Percentiles rank a stretch among this genome's conserved stretches.
Conservation (phyloP, 345 rosid genomes). For the Acer negundo region DNA sequence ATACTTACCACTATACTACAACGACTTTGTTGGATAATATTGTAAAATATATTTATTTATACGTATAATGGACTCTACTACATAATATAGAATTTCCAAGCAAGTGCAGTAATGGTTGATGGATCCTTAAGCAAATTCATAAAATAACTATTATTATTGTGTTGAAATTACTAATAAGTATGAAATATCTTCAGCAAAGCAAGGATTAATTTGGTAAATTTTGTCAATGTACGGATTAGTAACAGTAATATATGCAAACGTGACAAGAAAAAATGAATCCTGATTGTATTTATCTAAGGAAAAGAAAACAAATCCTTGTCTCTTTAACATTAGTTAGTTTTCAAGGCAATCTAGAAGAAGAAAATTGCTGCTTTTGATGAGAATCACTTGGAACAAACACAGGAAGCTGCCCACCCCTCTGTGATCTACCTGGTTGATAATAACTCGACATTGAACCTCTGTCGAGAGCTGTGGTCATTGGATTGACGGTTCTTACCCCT, state of each 20-base stretch:
- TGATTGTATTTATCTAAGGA: conserved; percentile 12
- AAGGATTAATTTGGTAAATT: not conserved
- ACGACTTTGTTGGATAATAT: conserved; percentile 20
- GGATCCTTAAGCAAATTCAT: no score
- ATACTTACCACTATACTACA: conserved; percentile 75
- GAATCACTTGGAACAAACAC: conserved; percentile 83
- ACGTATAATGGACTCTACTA: no score
- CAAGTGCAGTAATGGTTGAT: no score
- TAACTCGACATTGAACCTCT: conserved; percentile 49
- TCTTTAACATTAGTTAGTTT: conserved; percentile 12
- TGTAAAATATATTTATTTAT: no score
- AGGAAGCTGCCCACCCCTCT: conserved; percentile 82
- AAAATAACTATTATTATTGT: not conserved
- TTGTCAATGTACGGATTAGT: not conserved
- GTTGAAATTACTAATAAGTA: not conserved
- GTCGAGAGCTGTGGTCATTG: conserved; percentile 27
- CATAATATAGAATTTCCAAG: no score
- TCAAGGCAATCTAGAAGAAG: conserved; percentile 48
- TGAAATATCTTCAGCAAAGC: not conserved
- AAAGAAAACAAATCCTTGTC: conserved; percentile 12
- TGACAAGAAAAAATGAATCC: conserved; percentile 5
- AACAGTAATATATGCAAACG: not conserved
- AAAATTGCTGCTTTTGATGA: conserved; percentile 46
- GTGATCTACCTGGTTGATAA: conserved; percentile 62
- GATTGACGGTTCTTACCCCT: conserved; percentile 38